Conservation (phyloP, 2,329 filamentous ascomycete genomes). For the Cladosporium sphaerospermum region DNA sequence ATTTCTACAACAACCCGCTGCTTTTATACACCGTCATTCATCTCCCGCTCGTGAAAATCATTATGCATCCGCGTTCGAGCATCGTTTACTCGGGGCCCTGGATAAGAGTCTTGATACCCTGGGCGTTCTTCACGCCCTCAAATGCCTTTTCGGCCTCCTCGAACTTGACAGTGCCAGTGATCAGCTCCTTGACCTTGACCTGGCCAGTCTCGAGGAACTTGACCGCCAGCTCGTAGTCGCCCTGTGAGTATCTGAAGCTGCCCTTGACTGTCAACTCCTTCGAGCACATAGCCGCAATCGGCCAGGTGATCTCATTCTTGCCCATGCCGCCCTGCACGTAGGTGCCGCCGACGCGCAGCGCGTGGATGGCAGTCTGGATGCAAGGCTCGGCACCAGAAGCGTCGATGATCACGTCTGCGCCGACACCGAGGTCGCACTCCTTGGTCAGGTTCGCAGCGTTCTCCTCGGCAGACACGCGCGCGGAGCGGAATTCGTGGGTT, state of each 20-base stretch:
- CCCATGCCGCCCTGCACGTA: conserved; percentile 84
- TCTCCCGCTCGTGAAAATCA: not conserved
- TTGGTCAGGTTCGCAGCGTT: conserved; percentile 65
- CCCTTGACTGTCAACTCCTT: conserved; percentile 86
- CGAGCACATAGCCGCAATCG: conserved; percentile 80
- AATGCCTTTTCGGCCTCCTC: conserved; percentile 80
- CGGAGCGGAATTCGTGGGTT: conserved; percentile 63
- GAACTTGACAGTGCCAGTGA: conserved; percentile 73
- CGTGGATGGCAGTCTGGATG: conserved; percentile 45
- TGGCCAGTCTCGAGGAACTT: conserved; percentile 66
- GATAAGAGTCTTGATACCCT: conserved; percentile 63
- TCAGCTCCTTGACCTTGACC: conserved; percentile 69
- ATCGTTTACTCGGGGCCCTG: conserved; percentile 25
- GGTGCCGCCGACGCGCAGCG: conserved; percentile 43
- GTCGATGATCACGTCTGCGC: conserved; percentile 45
- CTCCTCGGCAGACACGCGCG: conserved; percentile 56
- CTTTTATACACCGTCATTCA: not conserved
- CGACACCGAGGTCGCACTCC: conserved; percentile 53
- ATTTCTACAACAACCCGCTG: too few species aligned
- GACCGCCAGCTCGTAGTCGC: conserved; percentile 80
- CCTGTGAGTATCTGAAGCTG: conserved; percentile 81
- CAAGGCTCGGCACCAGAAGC: conserved; percentile 44
- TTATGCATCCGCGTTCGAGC: not conserved
- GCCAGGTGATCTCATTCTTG: conserved; percentile 78
- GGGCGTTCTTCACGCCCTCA: conserved; percentile 74